phyloP scores from a whole-genome alignment of 106 monocot species.

The Dendrobium officinale region DNA sequence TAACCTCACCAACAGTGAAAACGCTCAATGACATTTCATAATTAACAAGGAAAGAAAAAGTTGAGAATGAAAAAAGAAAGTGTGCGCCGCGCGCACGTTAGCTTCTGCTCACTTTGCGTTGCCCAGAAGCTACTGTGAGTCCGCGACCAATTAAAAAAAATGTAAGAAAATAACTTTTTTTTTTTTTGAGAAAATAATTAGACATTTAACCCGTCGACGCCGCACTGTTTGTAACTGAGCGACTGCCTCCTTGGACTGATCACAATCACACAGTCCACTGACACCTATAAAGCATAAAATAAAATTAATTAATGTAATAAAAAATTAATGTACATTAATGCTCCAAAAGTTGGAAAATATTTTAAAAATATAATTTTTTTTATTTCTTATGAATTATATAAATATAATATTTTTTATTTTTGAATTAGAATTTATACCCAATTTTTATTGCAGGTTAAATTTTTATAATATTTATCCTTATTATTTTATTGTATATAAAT shows the following conservation, averaged over 20 bases:
- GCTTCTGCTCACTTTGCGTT: conserved; percentile 1
- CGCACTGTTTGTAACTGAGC: conserved; percentile 73
- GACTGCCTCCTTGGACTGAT: conserved; percentile 78
- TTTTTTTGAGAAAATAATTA: conserved; percentile 13
- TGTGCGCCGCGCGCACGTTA: neutral
- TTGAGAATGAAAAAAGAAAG: neutral
- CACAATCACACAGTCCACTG: conserved; percentile 72
- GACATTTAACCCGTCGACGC: conserved; percentile 66
- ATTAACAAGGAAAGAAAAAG: neutral
- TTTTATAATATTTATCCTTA: too few relatives aligned
- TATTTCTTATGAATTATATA: too few relatives aligned
- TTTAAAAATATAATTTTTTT: too few relatives aligned
- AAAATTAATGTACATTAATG: too few relatives aligned
- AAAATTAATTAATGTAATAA: neutral
- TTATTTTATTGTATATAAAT: too few relatives aligned
- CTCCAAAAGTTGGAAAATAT: too few relatives aligned
- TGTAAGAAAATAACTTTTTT: neutral
- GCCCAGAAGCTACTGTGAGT: neutral
- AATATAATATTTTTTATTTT: too few relatives aligned
- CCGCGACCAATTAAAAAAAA: neutral
- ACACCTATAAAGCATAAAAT: conserved; percentile 29
- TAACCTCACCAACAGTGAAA: neutral
- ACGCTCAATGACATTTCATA: neutral
- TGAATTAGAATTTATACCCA: too few relatives aligned
- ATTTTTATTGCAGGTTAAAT: too few relatives aligned